These are phyloP conservation scores for Kondoa subrosea DNA, from an alignment of 768 basidiomycete species.

Conservation along the genomic window DNA sequence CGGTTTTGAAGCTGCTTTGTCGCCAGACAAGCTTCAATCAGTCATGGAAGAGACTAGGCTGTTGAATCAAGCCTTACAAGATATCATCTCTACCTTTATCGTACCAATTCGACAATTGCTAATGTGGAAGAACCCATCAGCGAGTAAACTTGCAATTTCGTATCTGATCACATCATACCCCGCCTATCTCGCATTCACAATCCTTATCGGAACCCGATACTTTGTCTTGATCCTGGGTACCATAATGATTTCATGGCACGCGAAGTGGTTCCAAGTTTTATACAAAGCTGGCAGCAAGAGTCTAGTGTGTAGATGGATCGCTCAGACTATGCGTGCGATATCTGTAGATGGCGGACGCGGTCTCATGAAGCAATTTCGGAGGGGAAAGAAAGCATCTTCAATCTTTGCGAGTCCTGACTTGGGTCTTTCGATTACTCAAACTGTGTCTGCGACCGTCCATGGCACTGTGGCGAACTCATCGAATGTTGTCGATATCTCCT, in stretches of 20 bases:
- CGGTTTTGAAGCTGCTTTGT: background rate
- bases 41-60: background rate
- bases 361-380: background rate
- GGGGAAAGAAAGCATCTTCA: background rate
- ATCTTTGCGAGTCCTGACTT: background rate
- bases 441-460: background rate
- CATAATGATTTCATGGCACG: constrained; percentile 26
- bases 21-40: background rate
- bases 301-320: constrained; percentile 16
- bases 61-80: constrained; percentile 6
- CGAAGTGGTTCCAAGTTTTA: constrained; percentile 21
- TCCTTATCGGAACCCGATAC: constrained; percentile 21
- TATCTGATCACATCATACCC: constrained; percentile 29
- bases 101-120: constrained; percentile 17
- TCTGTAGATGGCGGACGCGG: constrained; percentile 12
- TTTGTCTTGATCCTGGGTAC: constrained; percentile 23
- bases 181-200: constrained; percentile 23
- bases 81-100: constrained; percentile 18
- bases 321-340: constrained; percentile 12
- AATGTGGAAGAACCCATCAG: constrained; percentile 13
- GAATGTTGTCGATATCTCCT: constrained; percentile 5
- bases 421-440: background rate
- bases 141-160: constrained; percentile 23
- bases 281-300: constrained; percentile 17
- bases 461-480: background rate